Conservation (phyloP, 805 yeast species). For the Diddensiella caesifluorescens region DNA sequence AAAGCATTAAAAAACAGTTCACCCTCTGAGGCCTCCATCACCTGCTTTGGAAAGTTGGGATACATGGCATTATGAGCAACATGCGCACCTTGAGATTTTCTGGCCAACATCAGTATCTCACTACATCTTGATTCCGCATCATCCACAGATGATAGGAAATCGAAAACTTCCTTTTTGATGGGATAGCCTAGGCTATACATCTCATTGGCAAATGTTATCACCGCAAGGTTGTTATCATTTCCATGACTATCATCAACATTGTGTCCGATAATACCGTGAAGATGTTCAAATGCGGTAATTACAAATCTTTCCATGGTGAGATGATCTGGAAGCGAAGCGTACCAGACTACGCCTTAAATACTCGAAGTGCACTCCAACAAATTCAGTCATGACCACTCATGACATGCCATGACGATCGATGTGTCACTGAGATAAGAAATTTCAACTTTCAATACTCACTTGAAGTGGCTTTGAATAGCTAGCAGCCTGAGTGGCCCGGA, state of each 20-base stretch:
- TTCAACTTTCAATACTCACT: too few species aligned
- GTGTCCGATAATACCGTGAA: conserved; percentile 2
- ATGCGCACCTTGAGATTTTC: conserved; percentile 2
- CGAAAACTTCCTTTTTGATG: not conserved
- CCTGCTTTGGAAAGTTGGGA: conserved; percentile 11
- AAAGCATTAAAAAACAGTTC: conserved; percentile 8
- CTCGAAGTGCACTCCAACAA: not conserved
- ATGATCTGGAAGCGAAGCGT: not conserved
- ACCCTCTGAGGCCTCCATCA: conserved; percentile 6
- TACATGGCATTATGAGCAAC: conserved; percentile 5
- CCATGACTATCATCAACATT: not conserved
- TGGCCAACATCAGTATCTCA: conserved; percentile 3
- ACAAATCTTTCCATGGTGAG: not conserved
- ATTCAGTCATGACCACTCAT: not conserved
- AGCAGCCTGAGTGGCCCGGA: too few species aligned
- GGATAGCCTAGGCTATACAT: conserved; percentile 1
- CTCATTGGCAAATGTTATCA: conserved; percentile 1
- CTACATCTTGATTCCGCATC: not conserved
- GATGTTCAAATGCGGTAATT: conserved; percentile 1
- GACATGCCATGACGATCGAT: not conserved
- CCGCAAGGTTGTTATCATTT: not conserved
- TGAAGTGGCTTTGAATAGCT: too few species aligned
- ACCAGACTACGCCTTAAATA: not conserved
- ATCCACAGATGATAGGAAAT: not conserved
- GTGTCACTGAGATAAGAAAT: too few species aligned